phyloP scores from a whole-genome alignment of 495 filamentous ascomycete genomes.

The Aspergillus wentii region DNA sequence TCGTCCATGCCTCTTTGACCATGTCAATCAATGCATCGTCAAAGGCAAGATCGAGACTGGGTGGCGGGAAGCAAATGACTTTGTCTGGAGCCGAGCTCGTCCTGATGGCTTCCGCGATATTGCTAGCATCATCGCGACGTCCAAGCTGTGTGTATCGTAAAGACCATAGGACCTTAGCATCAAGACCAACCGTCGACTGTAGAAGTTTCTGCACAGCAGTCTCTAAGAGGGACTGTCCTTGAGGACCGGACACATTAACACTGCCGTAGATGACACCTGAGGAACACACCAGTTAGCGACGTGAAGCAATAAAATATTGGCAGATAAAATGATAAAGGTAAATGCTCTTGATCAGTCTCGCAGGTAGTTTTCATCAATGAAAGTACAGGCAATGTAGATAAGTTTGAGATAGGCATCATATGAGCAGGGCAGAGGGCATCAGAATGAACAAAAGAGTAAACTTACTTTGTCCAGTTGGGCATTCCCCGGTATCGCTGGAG shows the following conservation, averaged over 20 bases:
- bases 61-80: conserved; percentile 42
- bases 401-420: conserved; percentile 85
- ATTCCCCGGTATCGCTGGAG: conserved; percentile 85
- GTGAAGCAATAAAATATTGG: conserved; percentile 8
- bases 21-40: conserved; percentile 59
- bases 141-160: conserved; percentile 56
- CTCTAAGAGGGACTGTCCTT: conserved; percentile 41
- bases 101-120: conserved; percentile 10
- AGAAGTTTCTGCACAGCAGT: conserved; percentile 53
- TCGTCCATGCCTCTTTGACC: conserved; percentile 60
- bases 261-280: conserved; percentile 71
- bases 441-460: conserved; percentile 20
- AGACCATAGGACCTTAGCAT: conserved; percentile 50
- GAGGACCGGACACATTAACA: conserved; percentile 28
- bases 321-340: conserved; percentile 8
- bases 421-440: conserved; percentile 28
- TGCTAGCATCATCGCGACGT: conserved; percentile 13
- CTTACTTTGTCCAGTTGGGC: conserved; percentile 84
- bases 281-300: conserved; percentile 39
- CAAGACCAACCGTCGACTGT: conserved; percentile 21
- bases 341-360: conserved; percentile 69
- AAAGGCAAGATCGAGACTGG: conserved; percentile 59
- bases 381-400: conserved; percentile 99
- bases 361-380: conserved; percentile 71
- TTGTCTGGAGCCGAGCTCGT: conserved; percentile 19